phyloP scores from a whole-genome alignment of 345 rosid species.

The Mercurialis annua region DNA sequence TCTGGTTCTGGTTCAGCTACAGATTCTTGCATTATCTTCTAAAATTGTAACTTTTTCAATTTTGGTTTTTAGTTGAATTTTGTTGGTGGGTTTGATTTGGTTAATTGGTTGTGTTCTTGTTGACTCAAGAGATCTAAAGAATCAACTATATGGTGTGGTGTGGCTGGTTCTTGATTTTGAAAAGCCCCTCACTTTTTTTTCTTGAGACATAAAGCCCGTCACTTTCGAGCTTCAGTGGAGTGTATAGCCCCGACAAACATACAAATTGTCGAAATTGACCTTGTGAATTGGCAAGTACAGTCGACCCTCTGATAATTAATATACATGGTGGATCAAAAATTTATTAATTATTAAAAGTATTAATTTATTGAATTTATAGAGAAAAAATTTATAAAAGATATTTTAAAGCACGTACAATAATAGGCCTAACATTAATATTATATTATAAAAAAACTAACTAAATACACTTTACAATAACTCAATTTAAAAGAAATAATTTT shows the following conservation, averaged over 20 bases:
- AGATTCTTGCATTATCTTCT: conserved; percentile 71
- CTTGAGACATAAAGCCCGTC: no score
- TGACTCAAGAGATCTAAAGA: conserved; percentile 20
- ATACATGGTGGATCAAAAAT: no score
- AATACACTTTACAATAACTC: no score
- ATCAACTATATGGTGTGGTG: conserved; percentile 7
- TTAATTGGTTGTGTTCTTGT: conserved; percentile 4
- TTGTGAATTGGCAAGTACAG: conserved; percentile 19
- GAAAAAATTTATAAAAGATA: no score
- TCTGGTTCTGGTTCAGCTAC: conserved; percentile 43
- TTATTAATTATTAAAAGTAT: no score
- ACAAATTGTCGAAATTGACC: conserved; percentile 19
- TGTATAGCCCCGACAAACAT: background rate
- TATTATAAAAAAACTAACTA: no score
- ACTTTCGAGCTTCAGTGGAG: background rate
- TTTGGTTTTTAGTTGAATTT: conserved; percentile 3
- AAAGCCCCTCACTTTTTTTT: background rate
- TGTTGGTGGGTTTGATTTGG: conserved; percentile 12
- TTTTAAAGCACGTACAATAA: no score
- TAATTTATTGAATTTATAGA: no score
- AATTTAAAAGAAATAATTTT: no score
- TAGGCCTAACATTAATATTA: no score
- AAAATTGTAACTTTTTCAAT: background rate
- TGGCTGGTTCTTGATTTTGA: background rate
- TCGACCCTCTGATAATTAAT: no score